Percentiles rank a stretch among this genome's conserved stretches.
phyloP scores from a whole-genome alignment of 1,284 basidiomycete species.

The Rhodotorula glutinis region DNA sequence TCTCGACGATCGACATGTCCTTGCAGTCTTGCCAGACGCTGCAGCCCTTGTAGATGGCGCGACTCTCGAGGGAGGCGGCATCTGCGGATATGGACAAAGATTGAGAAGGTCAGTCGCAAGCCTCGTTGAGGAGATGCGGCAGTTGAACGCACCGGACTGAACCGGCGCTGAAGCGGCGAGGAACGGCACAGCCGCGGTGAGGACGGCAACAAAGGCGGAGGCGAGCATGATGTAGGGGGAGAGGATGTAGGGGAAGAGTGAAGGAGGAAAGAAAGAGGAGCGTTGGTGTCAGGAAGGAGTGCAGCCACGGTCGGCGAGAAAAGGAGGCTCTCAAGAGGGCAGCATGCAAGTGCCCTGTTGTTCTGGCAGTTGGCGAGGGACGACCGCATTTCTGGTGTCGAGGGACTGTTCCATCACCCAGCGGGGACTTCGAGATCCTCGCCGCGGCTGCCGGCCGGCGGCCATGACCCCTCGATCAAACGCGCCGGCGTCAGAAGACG shows the following conservation, averaged over 20 bases:
- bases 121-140: too few species aligned
- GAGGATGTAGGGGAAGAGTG: not conserved
- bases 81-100: not conserved
- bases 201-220: slow-evolving; percentile 4
- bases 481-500: too few species aligned
- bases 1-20: slow-evolving; percentile 3
- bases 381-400: too few species aligned
- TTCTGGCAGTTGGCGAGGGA: too few species aligned
- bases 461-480: too few species aligned
- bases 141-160: not conserved
- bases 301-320: not conserved
- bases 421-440: too few species aligned
- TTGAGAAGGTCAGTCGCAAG: not conserved
- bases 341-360: too few species aligned
- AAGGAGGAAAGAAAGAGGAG: not conserved
- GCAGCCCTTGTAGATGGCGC: slow-evolving; percentile 7
- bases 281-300: not conserved
- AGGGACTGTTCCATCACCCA: too few species aligned
- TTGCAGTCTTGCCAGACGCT: slow-evolving; percentile 1
- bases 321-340: too few species aligned
- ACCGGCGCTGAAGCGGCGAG: slow-evolving; percentile 7
- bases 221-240: not conserved
- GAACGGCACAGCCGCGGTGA: slow-evolving; percentile 2
- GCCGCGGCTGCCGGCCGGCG: too few species aligned
- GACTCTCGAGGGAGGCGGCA: not conserved